Base-by-base conservation (phyloP, 2,329 filamentous ascomycete genomes). In the Colletotrichum scovillei region DNA sequence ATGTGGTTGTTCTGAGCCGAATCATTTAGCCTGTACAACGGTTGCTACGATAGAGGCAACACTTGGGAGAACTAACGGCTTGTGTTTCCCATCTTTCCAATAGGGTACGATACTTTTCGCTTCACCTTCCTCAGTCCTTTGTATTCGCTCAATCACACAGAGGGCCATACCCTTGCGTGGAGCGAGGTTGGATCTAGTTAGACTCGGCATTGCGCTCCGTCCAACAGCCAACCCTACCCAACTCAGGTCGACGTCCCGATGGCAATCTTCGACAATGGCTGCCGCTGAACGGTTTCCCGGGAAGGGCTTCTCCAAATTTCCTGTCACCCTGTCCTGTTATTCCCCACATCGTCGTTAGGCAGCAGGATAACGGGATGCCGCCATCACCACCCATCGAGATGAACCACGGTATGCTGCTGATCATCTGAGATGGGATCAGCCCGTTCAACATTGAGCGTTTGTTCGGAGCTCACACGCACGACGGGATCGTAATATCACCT, bases 141-240 rank as follows among this genome's bases (percentile, higher is more conserved):
- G 46, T 63, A 35, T 24, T 49, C n/a, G 8, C 26, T 52, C 28
- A 57, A 7, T 56, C 46, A 63, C 46, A 63, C 19, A 67, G 67
- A 67, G 71, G 55, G 56, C 56, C 28, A 30, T 62, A 35, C 60
- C 67, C 52, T 71, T 30, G 49, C 49, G 35, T 32, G 30, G 24
- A 35, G 49, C 66, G 26, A 65, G 53, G 49, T 58, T 66, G 30
- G 28, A 72, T 73, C 56, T 63, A 72, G 71, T 72, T 73, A 73
- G 71, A 62, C 67, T 73, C 71, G 71, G 71, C 71, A 73, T 72
- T 73, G 46, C 67, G 71, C 71, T 72, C 71, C 71, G 71, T 73
- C 59, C 66, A 73, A 67, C 70, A 70, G 70, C 46, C 32, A 72
- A 42, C 67, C 67, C 67, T 72, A 56, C 46, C 32, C n/a, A 32